phyloP scores from a whole-genome alignment of 805 yeast species.

The Pichia phayaonensis region DNA sequence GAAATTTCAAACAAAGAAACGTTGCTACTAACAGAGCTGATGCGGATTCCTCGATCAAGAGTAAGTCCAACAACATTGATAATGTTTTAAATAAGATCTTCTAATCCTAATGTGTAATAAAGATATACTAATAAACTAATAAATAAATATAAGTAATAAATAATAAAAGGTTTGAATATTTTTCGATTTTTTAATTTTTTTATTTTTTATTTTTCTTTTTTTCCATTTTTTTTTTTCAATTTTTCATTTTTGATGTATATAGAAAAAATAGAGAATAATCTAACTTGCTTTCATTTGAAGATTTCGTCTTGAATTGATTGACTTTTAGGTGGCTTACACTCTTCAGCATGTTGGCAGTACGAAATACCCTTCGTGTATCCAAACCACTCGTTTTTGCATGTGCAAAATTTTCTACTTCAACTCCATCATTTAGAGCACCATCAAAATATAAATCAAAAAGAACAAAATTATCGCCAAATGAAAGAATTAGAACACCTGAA shows the following conservation, averaged over 20 bases:
- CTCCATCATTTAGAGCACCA: constrained; percentile 1
- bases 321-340: background rate
- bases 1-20: constrained; percentile 65
- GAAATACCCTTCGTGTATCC: background rate
- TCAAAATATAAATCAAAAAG: constrained; percentile 7
- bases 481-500: constrained; percentile 25
- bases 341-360: background rate
- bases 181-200: too few relatives aligned
- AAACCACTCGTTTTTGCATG: background rate
- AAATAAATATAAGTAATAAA: background rate
- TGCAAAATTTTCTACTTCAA: constrained; percentile 4
- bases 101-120: constrained; percentile 18
- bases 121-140: too few relatives aligned
- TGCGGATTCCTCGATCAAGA: constrained; percentile 42
- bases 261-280: too few relatives aligned
- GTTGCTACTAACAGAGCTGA: constrained; percentile 61
- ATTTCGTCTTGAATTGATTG: background rate
- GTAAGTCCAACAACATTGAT: constrained; percentile 28
- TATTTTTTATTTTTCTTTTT: too few relatives aligned
- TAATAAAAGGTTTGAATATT: too few relatives aligned
- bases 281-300: too few relatives aligned
- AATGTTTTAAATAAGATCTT: constrained; percentile 49
- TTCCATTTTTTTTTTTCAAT: too few relatives aligned
- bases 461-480: background rate
- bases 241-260: background rate